These are phyloP conservation scores for Cucurbita maxima DNA, from an alignment of 306 rosid genomes.

Conservation along the genomic window DNA sequence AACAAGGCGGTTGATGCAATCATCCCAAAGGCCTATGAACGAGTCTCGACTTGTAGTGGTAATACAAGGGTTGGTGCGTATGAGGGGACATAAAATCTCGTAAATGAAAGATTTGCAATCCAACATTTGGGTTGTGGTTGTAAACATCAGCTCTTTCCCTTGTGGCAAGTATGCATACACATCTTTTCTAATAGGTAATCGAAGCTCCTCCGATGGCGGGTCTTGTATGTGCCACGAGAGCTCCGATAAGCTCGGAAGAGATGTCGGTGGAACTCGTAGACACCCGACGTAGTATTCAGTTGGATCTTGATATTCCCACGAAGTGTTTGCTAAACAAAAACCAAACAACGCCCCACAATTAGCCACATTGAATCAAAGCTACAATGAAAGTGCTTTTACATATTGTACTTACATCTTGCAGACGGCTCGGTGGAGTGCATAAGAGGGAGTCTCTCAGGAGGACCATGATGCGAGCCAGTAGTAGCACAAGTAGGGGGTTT, in stretches of 20 bases:
- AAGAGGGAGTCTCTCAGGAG: constrained; percentile 32
- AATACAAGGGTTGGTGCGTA: constrained; percentile 34
- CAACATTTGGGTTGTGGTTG: constrained; percentile 29
- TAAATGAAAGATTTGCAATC: constrained; percentile 52
- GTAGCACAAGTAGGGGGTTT: constrained; percentile 34
- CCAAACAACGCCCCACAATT: not conserved
- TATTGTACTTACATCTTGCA: constrained; percentile 37
- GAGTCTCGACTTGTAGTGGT: constrained; percentile 45
- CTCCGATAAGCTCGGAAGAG: constrained; percentile 53
- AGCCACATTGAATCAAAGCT: not conserved
- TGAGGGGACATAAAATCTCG: constrained; percentile 47
- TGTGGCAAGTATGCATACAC: constrained; percentile 60
- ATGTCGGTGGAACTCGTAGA: constrained; percentile 36
- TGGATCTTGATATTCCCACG: constrained; percentile 67
- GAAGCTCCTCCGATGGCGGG: constrained; percentile 63
- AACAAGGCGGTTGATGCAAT: constrained; percentile 59
- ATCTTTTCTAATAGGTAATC: constrained; percentile 60
- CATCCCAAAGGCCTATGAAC: constrained; percentile 73
- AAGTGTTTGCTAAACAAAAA: constrained; percentile 28
- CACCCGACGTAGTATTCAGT: constrained; percentile 57
- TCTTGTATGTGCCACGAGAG: constrained; percentile 56
- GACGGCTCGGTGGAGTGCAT: constrained; percentile 36
- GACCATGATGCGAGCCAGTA: constrained; percentile 10
- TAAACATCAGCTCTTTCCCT: constrained; percentile 62
- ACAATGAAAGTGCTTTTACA: not conserved